phyloP scores from a whole-genome alignment of 495 filamentous ascomycete genomes.

The Hypoxylon trugodes region DNA sequence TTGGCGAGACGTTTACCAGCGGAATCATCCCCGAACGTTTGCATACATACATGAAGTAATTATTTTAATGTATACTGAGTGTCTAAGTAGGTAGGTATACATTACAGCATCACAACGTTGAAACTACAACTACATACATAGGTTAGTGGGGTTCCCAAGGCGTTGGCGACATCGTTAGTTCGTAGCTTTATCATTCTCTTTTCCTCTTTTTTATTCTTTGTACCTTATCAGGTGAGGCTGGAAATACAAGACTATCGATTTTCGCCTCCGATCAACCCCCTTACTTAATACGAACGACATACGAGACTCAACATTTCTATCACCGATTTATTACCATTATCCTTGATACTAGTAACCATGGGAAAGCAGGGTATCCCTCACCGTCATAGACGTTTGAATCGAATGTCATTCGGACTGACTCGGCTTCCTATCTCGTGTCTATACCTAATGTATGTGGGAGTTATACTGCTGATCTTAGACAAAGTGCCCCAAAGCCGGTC shows the following conservation, averaged over 20 bases:
- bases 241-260: background rate
- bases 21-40: background rate
- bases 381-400: background rate
- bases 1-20: constrained; percentile 14
- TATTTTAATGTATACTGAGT: background rate
- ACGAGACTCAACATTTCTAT: constrained; percentile 27
- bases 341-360: constrained; percentile 1
- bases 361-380: background rate
- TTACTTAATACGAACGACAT: constrained; percentile 8
- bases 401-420: constrained; percentile 7
- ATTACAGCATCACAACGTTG: too few relatives aligned
- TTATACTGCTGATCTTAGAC: too few relatives aligned
- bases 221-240: constrained; percentile 13
- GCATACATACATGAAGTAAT: background rate
- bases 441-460: background rate
- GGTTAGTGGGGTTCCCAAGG: constrained; percentile 21
- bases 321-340: constrained; percentile 1
- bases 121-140: too few relatives aligned
- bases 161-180: constrained; percentile 10
- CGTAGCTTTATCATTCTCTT: constrained; percentile 26
- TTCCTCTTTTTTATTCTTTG: too few relatives aligned
- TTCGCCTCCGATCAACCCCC: background rate
- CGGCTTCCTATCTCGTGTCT: constrained; percentile 10
- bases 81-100: background rate
- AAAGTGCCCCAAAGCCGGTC: too few relatives aligned